Percentiles rank a stretch among this genome's conserved stretches.
Conservation (phyloP, 192 early-diverging fungal species). For the Funneliformis mosseae region DNA sequence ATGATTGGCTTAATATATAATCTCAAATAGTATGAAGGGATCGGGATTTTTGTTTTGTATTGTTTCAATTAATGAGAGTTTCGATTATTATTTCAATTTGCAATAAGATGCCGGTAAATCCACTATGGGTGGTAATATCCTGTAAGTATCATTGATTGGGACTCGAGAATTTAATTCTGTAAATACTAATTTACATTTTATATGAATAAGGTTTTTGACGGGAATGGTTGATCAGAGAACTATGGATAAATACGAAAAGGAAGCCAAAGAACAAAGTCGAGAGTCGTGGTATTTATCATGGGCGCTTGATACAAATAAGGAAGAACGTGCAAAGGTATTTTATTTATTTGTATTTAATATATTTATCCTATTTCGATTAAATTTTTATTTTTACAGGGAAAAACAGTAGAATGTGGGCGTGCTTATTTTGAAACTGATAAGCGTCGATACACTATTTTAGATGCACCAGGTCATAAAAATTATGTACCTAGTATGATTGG, state of each 20-base stretch:
- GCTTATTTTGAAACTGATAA: conserved; percentile 97
- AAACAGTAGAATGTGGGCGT: conserved; percentile 97
- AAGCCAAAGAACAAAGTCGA: conserved; percentile 95
- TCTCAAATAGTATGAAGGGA: neutral
- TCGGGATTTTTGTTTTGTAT: neutral
- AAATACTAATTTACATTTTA: conserved; percentile 11
- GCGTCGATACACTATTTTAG: conserved; percentile 95
- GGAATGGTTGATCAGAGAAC: conserved; percentile 99
- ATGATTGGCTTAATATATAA: neutral
- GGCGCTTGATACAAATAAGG: conserved; percentile 95
- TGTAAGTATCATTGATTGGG: conserved; percentile 58
- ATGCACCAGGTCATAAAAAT: conserved; percentile 99
- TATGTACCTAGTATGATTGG: conserved; percentile 98
- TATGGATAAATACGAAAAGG: conserved; percentile 98
- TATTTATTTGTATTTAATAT: neutral
- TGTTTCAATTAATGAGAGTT: neutral
- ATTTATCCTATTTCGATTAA: neutral
- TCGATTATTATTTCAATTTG: conserved; percentile 16
- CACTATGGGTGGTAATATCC: conserved; percentile 96
- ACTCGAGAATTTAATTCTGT: neutral
- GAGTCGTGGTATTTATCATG: conserved; percentile 99
- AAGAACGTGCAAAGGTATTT: conserved; percentile 90
- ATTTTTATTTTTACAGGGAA: conserved; percentile 61
- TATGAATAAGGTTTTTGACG: conserved; percentile 69
- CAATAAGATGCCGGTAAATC: conserved; percentile 87